Percentiles rank a stretch among this genome's conserved stretches.
Conservation (phyloP, 148 eudicot genomes). For the Bassia scoparia region DNA sequence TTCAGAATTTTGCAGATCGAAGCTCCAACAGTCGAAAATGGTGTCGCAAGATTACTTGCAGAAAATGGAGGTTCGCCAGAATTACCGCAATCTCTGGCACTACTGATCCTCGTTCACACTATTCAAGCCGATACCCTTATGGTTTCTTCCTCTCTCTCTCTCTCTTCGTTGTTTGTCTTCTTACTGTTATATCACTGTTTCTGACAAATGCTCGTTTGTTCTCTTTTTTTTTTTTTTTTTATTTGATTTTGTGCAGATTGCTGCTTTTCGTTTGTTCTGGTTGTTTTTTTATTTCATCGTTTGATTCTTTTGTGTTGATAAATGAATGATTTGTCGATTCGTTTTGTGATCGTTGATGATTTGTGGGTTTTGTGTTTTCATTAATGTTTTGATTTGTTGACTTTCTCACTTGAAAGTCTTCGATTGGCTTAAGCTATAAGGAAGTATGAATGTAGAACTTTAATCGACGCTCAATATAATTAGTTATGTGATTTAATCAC, state of each 20-base stretch:
- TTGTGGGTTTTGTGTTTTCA: conserved; percentile 5
- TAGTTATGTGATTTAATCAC: too few species aligned
- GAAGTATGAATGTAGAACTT: neutral
- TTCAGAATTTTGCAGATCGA: conserved; percentile 9
- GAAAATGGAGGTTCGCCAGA: conserved; percentile 70
- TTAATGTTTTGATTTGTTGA: conserved; percentile 20
- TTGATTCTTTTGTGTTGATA: neutral
- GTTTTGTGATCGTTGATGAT: neutral
- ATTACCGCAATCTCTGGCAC: conserved; percentile 83
- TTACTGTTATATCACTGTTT: neutral
- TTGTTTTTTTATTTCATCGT: neutral
- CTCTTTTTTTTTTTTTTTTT: conserved; percentile 9
- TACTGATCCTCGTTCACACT: conserved; percentile 68
- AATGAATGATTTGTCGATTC: neutral
- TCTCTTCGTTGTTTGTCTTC: neutral
- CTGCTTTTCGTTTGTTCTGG: conserved; percentile 67
- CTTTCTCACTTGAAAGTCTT: conserved; percentile 8
- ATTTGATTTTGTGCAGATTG: conserved; percentile 49
- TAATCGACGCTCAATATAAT: neutral
- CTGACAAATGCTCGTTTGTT: neutral
- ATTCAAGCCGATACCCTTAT: conserved; percentile 68
- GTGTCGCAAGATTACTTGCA: conserved; percentile 50
- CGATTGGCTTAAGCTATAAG: neutral
- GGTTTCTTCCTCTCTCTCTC: neutral
- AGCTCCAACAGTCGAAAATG: conserved; percentile 29